Base-by-base conservation (phyloP, 495 filamentous ascomycete species). In the Penicillium cinerascens region DNA sequence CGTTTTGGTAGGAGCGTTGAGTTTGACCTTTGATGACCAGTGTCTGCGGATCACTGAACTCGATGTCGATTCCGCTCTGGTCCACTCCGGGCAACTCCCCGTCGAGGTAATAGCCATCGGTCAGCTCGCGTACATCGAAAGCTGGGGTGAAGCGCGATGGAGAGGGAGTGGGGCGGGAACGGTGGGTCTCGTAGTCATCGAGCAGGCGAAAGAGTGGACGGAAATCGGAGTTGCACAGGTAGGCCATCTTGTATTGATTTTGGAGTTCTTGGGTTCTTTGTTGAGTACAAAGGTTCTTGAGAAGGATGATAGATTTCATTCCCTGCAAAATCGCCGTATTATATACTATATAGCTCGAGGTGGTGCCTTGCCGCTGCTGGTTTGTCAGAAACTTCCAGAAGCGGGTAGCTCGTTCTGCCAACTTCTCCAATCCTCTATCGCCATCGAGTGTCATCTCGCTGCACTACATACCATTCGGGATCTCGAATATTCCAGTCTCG, bases 11-110 rank as follows among this genome's bases (percentile, higher is more conserved):
- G 36, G 66, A 67, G 54, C 81, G 79, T 62, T 89, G 85, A 22
- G 79, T 76, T 42, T 71, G 82, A 39, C 92, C 92, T 47, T 78
- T 78, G 65, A 96, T 80, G 43, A 83, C 76, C 4, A 97, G 72
- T 13, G 88, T 96, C 44, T 87, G 78, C 4, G 78, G 70, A 64
- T 96, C 92, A 44, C 81, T 82, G 78, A 96, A 96, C 68, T 95
- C 89, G 60, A 96, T 87, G 46, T 82, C 72, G 55, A 96, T 70
- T 60, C 95, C 77, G 51, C 86, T 81, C 63, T 89, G 87, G 43
- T 88, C 80, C 42, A 91, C 77, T 36, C 92, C 92, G 0, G 92
- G 90, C 0, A 96, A 80, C 68, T 96, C 92, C 59, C 91, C 91
- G 60, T 93, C 83, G 2, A 97, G 84, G 59, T 91, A 80, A 69